Evolutionary conservation across 495 filamentous ascomycete genomes (phyloP).

Genomic region (Darksidea phi): DNA sequence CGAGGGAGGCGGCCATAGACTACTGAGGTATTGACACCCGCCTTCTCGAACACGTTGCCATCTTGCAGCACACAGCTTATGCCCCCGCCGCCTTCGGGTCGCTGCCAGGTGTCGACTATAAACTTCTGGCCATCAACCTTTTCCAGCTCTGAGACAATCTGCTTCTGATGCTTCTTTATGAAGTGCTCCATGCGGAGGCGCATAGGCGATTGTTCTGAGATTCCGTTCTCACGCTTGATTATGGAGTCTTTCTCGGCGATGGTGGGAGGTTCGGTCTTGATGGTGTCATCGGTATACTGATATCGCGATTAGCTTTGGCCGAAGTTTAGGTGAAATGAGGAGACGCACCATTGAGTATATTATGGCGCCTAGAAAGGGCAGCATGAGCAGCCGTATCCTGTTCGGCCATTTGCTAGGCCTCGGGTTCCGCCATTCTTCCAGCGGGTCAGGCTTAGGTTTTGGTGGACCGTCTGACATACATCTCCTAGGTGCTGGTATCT

Average conservation of each 20-base stretch:
- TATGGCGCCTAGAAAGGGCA: conserved; percentile 61
- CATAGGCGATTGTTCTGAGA: conserved; percentile 81
- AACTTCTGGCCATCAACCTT: conserved; percentile 79
- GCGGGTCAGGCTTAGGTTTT: conserved; percentile 11
- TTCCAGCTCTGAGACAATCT: conserved; percentile 79
- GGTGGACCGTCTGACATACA: conserved; percentile 27
- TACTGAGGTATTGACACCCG: conserved; percentile 89
- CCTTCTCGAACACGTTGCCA: conserved; percentile 97
- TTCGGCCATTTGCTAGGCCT: conserved; percentile 33
- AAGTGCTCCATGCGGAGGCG: conserved; percentile 95
- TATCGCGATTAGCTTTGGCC: conserved; percentile 10
- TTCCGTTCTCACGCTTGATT: conserved; percentile 62
- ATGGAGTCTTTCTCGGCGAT: conserved; percentile 72
- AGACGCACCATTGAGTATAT: conserved; percentile 65
- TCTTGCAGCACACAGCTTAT: conserved; percentile 93
- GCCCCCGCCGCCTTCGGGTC: conserved; percentile 80
- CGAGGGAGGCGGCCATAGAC: conserved; percentile 92
- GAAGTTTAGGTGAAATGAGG: not conserved
- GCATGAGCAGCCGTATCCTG: conserved; percentile 55
- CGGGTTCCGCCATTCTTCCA: conserved; percentile 19
- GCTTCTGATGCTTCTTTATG: conserved; percentile 85
- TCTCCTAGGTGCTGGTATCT: conserved; percentile 3
- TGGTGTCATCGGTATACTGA: conserved; percentile 45
- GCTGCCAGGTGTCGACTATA: conserved; percentile 78
- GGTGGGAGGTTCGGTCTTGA: conserved; percentile 56